Percentiles rank a stretch among this genome's conserved stretches.
Evolutionary conservation across 441 rosid species (phyloP).

Genomic region (Metrosideros polymorpha): DNA sequence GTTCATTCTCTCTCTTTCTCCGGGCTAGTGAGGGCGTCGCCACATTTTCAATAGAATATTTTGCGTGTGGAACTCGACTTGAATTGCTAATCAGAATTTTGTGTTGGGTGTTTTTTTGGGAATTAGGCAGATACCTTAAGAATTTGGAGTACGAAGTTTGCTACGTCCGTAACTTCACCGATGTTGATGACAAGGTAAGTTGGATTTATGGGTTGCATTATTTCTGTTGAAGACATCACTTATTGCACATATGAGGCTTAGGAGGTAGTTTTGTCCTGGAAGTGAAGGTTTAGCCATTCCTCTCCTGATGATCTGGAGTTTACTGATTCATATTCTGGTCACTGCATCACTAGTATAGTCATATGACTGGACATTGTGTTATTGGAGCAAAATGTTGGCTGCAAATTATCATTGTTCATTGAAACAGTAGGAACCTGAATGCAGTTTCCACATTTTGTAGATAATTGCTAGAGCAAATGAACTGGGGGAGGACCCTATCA

Average conservation of each 20-base stretch:
- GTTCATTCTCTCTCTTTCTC: neutral
- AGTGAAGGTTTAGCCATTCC: neutral
- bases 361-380: neutral
- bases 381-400: conserved; percentile 8
- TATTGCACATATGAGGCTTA: neutral
- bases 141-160: conserved; percentile 75
- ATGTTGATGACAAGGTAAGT: conserved; percentile 93
- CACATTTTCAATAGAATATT: neutral
- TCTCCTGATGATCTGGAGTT: neutral
- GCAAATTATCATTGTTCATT: conserved; percentile 7
- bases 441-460: conserved; percentile 42
- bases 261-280: neutral
- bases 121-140: conserved; percentile 81
- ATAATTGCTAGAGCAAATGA: conserved; percentile 82
- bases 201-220: neutral
- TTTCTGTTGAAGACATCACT: neutral
- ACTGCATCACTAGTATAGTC: neutral
- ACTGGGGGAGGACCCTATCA: conserved; percentile 74
- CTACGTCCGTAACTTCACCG: conserved; percentile 90
- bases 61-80: neutral
- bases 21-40: neutral
- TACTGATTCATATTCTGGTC: neutral
- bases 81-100: neutral
- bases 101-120: conserved; percentile 10
- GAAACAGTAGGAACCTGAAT: conserved; percentile 38